Conservation (phyloP, 2,329 filamentous ascomycete genomes). For the Cladophialophora immunda region DNA sequence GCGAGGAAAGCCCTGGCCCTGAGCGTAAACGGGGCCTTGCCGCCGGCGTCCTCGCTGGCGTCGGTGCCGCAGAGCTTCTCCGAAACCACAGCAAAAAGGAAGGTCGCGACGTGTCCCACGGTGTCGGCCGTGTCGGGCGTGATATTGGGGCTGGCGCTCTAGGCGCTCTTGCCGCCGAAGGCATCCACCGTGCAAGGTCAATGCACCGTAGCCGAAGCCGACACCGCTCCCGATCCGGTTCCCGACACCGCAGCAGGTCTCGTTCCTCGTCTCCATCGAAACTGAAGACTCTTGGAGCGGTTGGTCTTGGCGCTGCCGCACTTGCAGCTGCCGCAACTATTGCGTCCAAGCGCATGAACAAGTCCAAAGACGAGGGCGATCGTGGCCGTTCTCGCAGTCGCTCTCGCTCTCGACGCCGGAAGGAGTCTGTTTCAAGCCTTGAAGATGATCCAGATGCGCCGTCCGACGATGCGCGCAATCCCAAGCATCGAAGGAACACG, state of each 20-base stretch:
- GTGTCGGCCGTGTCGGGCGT: conserved; percentile 57
- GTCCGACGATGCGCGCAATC: conserved; percentile 48
- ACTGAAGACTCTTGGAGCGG: conserved; percentile 61
- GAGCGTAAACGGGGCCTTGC: conserved; percentile 66
- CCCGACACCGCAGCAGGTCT: conserved; percentile 45
- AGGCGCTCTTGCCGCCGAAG: conserved; percentile 69
- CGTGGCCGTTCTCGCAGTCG: conserved; percentile 57
- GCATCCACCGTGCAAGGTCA: conserved; percentile 60
- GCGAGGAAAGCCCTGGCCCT: conserved; percentile 47
- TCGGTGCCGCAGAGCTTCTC: conserved; percentile 68
- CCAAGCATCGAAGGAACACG: conserved; percentile 63
- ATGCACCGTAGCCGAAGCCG: conserved; percentile 58
- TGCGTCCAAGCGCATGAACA: conserved; percentile 62
- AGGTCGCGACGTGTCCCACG: conserved; percentile 62
- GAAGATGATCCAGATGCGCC: conserved; percentile 39
- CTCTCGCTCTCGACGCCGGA: conserved; percentile 41
- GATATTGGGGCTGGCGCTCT: conserved; percentile 68
- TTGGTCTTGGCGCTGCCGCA: conserved; percentile 64
- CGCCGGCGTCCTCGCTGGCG: conserved; percentile 68
- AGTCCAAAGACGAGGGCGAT: conserved; percentile 56
- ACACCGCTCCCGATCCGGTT: conserved; percentile 48
- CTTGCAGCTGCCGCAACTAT: conserved; percentile 68
- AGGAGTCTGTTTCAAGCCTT: conserved; percentile 32
- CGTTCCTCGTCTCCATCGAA: conserved; percentile 48
- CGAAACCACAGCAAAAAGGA: conserved; percentile 66